Percentiles rank a stretch among this genome's conserved stretches.
Evolutionary conservation across 2,329 filamentous ascomycete species (phyloP).

Genomic region (Zelopaecilomyces penicillatus): DNA sequence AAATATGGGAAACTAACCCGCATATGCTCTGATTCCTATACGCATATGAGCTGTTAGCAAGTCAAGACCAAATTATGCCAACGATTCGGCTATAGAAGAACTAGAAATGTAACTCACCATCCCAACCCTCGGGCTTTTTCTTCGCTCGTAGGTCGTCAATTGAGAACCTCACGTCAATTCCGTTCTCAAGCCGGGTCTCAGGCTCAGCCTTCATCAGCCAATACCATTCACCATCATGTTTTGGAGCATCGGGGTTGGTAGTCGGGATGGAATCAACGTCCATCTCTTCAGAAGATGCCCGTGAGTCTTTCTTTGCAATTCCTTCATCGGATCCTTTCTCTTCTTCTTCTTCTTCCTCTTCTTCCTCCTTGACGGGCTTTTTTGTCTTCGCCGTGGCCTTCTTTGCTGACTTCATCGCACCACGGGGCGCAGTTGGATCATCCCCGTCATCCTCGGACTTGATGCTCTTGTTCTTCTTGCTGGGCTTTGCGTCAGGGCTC

Average conservation of each 20-base stretch:
- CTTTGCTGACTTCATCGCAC: background rate
- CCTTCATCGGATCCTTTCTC: background rate
- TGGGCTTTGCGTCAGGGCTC: background rate
- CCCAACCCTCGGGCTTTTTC: slow-evolving; percentile 78
- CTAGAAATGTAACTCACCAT: slow-evolving; percentile 49
- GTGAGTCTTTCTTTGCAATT: background rate
- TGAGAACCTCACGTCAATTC: slow-evolving; percentile 82
- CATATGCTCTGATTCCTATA: slow-evolving; percentile 41
- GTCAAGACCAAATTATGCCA: background rate
- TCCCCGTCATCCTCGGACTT: background rate
- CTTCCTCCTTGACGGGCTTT: background rate
- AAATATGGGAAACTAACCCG: slow-evolving; percentile 23
- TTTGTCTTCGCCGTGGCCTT: background rate
- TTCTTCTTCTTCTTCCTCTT: background rate
- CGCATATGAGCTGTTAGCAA: background rate
- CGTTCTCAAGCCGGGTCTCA: slow-evolving; percentile 76
- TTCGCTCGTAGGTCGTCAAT: slow-evolving; percentile 78
- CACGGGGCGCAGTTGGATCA: background rate
- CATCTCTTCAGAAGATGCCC: slow-evolving; percentile 18
- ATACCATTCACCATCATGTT: slow-evolving; percentile 43
- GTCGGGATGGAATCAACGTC: slow-evolving; percentile 27
- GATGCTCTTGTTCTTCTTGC: background rate
- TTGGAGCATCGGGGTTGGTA: slow-evolving; percentile 29
- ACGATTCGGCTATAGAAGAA: background rate
- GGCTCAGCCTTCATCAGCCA: slow-evolving; percentile 89